phyloP scores from a whole-genome alignment of 441 rosid genomes.

The Eutrema salsugineum region DNA sequence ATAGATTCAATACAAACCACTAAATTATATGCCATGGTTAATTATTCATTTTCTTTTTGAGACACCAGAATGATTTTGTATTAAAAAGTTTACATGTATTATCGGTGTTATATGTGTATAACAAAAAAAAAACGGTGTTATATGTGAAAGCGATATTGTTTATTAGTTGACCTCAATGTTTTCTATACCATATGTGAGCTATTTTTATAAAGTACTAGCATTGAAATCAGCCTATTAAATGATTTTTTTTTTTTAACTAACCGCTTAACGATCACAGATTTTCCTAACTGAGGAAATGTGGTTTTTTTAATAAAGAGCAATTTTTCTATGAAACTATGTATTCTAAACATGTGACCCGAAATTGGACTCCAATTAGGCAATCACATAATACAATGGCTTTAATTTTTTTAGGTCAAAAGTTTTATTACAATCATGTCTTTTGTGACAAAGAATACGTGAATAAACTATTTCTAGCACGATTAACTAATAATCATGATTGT shows the following conservation, averaged over 20 bases:
- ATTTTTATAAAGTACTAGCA: background rate
- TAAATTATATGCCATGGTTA: no score
- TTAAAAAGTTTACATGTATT: background rate
- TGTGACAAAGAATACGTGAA: background rate
- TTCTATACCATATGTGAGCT: background rate
- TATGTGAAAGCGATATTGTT: background rate
- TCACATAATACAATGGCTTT: no score
- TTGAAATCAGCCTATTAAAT: background rate
- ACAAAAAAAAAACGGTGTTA: no score
- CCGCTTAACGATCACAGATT: background rate
- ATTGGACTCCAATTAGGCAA: background rate
- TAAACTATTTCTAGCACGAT: conserved; percentile 4
- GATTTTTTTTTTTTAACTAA: no score
- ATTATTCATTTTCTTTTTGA: background rate
- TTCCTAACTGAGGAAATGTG: background rate
- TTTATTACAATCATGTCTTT: no score
- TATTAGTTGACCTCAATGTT: background rate
- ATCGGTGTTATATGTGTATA: no score
- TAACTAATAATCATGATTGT: conserved; percentile 5
- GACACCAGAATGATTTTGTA: background rate
- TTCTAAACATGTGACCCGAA: background rate
- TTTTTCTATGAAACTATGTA: background rate
- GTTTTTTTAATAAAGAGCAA: background rate
- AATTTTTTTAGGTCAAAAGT: no score
- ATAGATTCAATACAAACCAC: no score